These are phyloP conservation scores for Striga hermonthica DNA, from an alignment of 305 asterid genomes.

Conservation along the genomic window DNA sequence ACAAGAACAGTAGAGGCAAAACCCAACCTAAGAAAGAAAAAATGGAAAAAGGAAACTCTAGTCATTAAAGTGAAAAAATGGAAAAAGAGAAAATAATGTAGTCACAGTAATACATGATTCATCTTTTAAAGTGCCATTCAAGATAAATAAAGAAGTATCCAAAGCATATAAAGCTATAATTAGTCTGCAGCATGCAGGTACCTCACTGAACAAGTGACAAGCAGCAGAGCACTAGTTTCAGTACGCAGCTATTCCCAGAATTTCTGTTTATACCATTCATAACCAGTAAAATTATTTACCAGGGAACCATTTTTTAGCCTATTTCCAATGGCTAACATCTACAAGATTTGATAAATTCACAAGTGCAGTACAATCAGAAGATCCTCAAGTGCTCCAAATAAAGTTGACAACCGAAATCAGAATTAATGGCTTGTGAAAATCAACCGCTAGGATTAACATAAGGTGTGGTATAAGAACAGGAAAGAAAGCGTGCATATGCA, in stretches of 20 bases:
- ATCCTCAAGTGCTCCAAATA: slow-evolving; percentile 25
- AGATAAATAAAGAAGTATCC: slow-evolving; percentile 9
- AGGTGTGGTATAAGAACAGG: background rate
- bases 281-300: slow-evolving; percentile 6
- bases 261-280: slow-evolving; percentile 5
- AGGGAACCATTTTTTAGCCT: slow-evolving; percentile 7
- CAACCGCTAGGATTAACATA: background rate
- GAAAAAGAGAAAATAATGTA: too few species aligned
- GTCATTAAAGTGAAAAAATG: slow-evolving; percentile 4
- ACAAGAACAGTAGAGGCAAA: slow-evolving; percentile 22
- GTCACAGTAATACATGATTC: slow-evolving; percentile 17
- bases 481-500: slow-evolving; percentile 9
- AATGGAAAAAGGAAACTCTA: background rate
- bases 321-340: slow-evolving; percentile 11
- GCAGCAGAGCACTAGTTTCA: slow-evolving; percentile 15
- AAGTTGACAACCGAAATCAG: slow-evolving; percentile 2
- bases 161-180: slow-evolving; percentile 18
- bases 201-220: background rate
- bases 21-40: background rate
- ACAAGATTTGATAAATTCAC: slow-evolving; percentile 9
- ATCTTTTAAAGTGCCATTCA: slow-evolving; percentile 15
- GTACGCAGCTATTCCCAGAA: background rate
- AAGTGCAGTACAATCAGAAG: slow-evolving; percentile 1
- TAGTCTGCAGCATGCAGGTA: slow-evolving; percentile 5
- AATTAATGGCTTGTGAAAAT: slow-evolving; percentile 18